Percentiles rank a stretch among this genome's conserved stretches.
Conservation (phyloP, 2,329 filamentous ascomycete species). For the Blastomyces gilchristii region DNA sequence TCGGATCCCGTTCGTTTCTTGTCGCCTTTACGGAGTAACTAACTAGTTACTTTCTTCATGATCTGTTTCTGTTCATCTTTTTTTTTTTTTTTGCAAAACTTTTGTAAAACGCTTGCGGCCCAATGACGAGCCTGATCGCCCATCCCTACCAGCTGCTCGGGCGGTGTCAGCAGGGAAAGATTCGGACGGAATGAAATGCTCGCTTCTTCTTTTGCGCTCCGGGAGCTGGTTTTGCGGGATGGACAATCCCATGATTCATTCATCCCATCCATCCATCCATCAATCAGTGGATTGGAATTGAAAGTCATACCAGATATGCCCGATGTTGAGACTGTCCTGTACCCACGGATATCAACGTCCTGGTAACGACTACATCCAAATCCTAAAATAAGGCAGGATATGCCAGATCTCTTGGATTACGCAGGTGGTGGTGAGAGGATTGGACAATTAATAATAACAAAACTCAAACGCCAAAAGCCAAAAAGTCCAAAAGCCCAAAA, state of each 20-base stretch:
- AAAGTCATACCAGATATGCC: too few relatives aligned
- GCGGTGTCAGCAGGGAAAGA: neutral
- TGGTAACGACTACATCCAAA: too few relatives aligned
- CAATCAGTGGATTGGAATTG: neutral
- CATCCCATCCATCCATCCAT: too few relatives aligned
- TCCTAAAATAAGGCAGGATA: too few relatives aligned
- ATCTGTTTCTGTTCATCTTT: conserved; percentile 9
- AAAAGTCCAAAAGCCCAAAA: too few relatives aligned
- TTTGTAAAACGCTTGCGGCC: neutral
- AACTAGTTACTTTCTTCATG: neutral
- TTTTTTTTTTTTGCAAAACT: neutral
- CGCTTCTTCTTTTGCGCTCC: neutral
- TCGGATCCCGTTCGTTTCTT: neutral
- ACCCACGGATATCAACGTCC: too few relatives aligned
- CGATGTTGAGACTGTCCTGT: too few relatives aligned
- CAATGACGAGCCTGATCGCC: neutral
- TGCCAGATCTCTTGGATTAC: too few relatives aligned
- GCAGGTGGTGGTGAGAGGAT: too few relatives aligned
- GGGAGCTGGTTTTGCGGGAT: neutral
- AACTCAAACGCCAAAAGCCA: too few relatives aligned
- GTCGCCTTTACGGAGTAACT: neutral
- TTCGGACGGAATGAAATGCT: too few relatives aligned
- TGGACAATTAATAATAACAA: too few relatives aligned
- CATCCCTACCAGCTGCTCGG: neutral
- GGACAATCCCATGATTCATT: neutral